These are phyloP conservation scores for Vigna hirtella DNA, from an alignment of 306 rosid species.

Conservation along the genomic window DNA sequence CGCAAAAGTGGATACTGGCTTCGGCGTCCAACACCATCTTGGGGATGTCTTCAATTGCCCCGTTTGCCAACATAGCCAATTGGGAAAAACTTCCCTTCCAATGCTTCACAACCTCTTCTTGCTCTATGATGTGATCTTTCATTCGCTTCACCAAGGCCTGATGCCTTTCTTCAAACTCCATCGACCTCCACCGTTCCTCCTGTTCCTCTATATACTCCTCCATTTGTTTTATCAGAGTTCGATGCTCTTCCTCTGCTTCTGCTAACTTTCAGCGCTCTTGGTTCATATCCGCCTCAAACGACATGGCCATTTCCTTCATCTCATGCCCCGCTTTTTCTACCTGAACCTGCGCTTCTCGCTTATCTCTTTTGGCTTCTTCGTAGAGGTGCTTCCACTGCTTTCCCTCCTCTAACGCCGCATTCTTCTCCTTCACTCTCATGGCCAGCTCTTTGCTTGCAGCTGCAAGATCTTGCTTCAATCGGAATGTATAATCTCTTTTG, in stretches of 20 bases:
- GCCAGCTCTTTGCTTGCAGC: fast-evolving
- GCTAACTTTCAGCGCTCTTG: too few species aligned
- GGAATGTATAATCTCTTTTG: too few species aligned
- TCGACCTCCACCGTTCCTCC: too few species aligned
- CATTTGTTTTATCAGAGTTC: fast-evolving
- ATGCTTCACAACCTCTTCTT: fast-evolving
- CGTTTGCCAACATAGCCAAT: fast-evolving
- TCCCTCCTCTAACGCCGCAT: fast-evolving
- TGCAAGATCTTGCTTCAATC: fast-evolving
- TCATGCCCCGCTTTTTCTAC: fast-evolving
- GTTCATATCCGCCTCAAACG: fast-evolving
- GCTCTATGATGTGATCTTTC: too few species aligned
- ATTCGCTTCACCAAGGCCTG: too few species aligned
- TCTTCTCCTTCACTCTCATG: too few species aligned
- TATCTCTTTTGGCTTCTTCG: too few species aligned
- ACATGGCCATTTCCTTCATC: fast-evolving
- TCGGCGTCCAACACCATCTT: too few species aligned
- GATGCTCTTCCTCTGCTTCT: fast-evolving
- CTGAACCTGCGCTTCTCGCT: fast-evolving
- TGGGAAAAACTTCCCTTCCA: fast-evolving
- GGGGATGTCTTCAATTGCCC: too few species aligned
- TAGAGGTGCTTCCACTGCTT: too few species aligned
- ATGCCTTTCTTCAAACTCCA: too few species aligned
- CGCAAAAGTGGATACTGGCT: too few species aligned
- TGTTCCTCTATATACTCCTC: fast-evolving